These are phyloP conservation scores for Fusarium concolor DNA, from an alignment of 2,329 filamentous ascomycete species.

Conservation along the genomic window DNA sequence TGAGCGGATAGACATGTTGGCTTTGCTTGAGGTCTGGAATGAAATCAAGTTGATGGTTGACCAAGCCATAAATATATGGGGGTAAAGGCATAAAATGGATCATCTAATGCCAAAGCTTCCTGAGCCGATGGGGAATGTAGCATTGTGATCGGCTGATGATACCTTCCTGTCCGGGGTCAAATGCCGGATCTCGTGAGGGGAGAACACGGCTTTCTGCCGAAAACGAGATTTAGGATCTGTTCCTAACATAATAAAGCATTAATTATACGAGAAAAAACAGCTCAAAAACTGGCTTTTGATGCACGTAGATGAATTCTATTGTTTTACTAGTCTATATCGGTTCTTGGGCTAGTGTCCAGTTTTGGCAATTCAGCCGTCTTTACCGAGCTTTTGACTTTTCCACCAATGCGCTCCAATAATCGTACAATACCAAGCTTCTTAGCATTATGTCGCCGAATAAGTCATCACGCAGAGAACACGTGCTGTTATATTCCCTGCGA, in stretches of 20 bases:
- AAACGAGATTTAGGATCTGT: constrained; percentile 2
- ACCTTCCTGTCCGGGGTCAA: constrained; percentile 14
- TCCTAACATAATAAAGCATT: neutral
- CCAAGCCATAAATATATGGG: neutral
- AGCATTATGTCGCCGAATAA: constrained; percentile 22
- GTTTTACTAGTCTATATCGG: constrained; percentile 5
- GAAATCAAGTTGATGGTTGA: neutral
- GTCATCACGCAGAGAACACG: constrained; percentile 13
- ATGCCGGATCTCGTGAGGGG: constrained; percentile 1
- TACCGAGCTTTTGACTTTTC: constrained; percentile 19
- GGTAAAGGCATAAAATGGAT: neutral
- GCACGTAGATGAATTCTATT: constrained; percentile 4
- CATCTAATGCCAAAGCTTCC: neutral
- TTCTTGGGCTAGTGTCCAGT: neutral
- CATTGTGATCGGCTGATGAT: constrained; percentile 23
- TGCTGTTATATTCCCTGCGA: neutral
- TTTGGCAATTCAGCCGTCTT: constrained; percentile 16
- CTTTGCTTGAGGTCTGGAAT: neutral
- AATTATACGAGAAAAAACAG: neutral
- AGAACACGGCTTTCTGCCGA: neutral
- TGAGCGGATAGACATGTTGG: constrained; percentile 9
- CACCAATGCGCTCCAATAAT: constrained; percentile 12
- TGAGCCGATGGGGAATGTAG: neutral
- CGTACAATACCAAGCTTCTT: neutral
- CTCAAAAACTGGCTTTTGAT: neutral